These are phyloP conservation scores for Scytalidium sp. DNA, from an alignment of 2,329 filamentous ascomycete genomes.

Conservation along the genomic window DNA sequence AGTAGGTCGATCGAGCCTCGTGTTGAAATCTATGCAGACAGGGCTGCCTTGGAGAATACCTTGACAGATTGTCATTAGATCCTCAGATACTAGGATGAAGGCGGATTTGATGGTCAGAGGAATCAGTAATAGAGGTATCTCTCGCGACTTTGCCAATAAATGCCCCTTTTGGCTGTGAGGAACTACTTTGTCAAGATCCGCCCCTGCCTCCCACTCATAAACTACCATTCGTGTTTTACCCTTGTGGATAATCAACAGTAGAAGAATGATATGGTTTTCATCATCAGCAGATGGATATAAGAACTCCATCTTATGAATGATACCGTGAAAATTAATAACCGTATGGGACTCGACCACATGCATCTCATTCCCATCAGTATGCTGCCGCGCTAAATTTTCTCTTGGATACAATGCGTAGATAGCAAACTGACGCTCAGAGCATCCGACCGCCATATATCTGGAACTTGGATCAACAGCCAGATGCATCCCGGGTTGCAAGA, in stretches of 20 bases:
- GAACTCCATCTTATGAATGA: slow-evolving; percentile 87
- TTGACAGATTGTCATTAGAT: slow-evolving; percentile 54
- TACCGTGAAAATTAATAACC: slow-evolving; percentile 52
- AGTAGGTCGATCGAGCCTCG: slow-evolving; percentile 38
- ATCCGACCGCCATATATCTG: slow-evolving; percentile 65
- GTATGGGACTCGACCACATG: slow-evolving; percentile 51
- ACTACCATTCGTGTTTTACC: slow-evolving; percentile 50
- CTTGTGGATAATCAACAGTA: slow-evolving; percentile 56
- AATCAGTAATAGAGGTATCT: slow-evolving; percentile 67
- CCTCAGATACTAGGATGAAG: slow-evolving; percentile 65
- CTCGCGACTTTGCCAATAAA: slow-evolving; percentile 46
- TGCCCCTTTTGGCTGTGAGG: slow-evolving; percentile 46
- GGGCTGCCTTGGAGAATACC: slow-evolving; percentile 51
- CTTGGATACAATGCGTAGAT: slow-evolving; percentile 67
- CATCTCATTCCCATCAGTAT: slow-evolving; percentile 40
- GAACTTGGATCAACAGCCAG: slow-evolving; percentile 78
- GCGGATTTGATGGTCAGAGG: slow-evolving; percentile 69
- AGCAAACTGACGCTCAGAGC: slow-evolving; percentile 66
- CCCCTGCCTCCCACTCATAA: slow-evolving; percentile 59
- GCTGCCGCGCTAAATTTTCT: slow-evolving; percentile 47
- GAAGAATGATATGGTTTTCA: slow-evolving; percentile 69
- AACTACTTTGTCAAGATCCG: slow-evolving; percentile 44
- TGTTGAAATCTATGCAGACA: slow-evolving; percentile 42
- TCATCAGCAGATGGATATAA: slow-evolving; percentile 68
- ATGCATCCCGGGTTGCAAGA: slow-evolving; percentile 52